Conservation (phyloP, 2,329 filamentous ascomycete genomes). For the Claviceps sp. region DNA sequence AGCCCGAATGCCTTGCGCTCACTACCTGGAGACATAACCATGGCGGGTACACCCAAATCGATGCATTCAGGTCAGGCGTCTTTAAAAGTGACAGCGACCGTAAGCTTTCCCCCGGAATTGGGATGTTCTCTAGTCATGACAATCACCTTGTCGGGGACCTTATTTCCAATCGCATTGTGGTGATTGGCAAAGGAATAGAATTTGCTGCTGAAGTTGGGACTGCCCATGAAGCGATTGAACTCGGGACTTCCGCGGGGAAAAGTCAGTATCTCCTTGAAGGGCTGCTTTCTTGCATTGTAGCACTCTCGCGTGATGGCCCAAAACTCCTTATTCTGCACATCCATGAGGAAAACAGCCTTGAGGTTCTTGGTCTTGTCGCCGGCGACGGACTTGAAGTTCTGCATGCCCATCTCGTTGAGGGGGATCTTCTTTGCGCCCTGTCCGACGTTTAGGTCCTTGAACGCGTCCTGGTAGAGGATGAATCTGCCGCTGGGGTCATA, state of each 20-base stretch:
- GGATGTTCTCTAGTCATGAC: neutral
- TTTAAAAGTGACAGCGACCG: neutral
- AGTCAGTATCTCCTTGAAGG: neutral
- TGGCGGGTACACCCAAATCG: too few species aligned
- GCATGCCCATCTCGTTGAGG: conserved; percentile 2
- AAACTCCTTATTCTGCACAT: conserved; percentile 2
- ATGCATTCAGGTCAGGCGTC: neutral
- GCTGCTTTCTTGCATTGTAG: neutral
- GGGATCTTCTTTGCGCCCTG: neutral
- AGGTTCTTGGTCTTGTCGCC: neutral
- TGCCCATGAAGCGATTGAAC: conserved; percentile 1
- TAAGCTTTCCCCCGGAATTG: neutral
- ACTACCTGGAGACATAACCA: too few species aligned
- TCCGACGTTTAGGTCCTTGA: neutral
- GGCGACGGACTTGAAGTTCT: neutral
- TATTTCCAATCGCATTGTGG: neutral
- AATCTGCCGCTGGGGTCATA: neutral
- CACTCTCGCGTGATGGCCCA: neutral
- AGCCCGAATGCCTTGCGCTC: too few species aligned
- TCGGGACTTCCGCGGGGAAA: neutral
- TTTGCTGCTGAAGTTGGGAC: neutral
- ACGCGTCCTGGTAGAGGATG: neutral
- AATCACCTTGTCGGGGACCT: neutral
- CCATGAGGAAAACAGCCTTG: neutral
- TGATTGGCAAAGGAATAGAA: conserved; percentile 1